Conservation (phyloP, 257 asterid genomes). For the Parsonsia alboflavescens region DNA sequence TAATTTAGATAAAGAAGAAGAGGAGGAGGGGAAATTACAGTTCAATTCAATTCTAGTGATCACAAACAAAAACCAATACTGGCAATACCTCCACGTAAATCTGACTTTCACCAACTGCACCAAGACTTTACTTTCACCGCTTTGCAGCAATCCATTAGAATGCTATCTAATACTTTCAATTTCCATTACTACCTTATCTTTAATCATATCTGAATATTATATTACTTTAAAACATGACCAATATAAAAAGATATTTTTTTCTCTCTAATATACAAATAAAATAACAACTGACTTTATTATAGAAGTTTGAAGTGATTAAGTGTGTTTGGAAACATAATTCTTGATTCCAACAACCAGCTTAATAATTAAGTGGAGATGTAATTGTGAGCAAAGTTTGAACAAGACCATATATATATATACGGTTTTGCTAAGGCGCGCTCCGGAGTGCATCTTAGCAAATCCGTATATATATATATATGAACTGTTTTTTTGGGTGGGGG, state of each 20-base stretch:
- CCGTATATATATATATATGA: too few relatives aligned
- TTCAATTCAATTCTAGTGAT: neutral
- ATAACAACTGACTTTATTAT: neutral
- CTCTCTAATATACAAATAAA: neutral
- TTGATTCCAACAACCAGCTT: neutral
- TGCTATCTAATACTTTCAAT: neutral
- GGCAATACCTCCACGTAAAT: neutral
- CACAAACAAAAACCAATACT: neutral
- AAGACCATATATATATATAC: too few relatives aligned
- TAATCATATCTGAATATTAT: neutral
- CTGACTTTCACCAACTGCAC: neutral
- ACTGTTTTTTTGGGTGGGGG: too few relatives aligned
- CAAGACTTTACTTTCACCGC: too few relatives aligned
- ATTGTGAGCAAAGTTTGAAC: neutral
- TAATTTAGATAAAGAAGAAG: neutral
- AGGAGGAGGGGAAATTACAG: neutral
- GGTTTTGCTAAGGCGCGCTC: too few relatives aligned
- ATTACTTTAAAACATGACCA: neutral
- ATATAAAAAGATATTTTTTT: neutral
- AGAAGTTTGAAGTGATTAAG: neutral
- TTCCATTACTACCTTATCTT: neutral
- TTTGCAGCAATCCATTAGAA: neutral
- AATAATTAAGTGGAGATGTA: neutral
- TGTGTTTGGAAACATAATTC: neutral
- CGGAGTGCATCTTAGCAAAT: too few relatives aligned